These are phyloP conservation scores for Senna siamea DNA, from an alignment of 306 rosid genomes.

Conservation along the genomic window DNA sequence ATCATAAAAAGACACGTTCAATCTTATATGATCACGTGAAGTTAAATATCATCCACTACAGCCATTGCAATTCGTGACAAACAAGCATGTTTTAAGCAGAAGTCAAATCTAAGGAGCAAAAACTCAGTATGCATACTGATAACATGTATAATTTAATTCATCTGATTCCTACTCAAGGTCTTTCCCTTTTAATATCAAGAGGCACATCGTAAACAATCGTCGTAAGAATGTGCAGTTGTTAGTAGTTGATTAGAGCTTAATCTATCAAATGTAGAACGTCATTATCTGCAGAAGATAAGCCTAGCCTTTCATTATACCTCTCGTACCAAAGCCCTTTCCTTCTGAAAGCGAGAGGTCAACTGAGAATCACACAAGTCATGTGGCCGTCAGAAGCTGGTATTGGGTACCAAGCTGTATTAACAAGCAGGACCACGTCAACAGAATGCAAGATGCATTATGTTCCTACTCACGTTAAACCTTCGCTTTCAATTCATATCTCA, in stretches of 20 bases:
- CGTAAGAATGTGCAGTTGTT: too few relatives aligned
- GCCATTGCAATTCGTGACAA: too few relatives aligned
- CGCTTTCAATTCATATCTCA: conserved; percentile 16
- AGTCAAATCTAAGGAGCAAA: background rate
- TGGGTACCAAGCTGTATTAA: background rate
- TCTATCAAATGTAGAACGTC: background rate
- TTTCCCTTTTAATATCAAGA: background rate
- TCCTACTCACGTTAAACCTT: conserved; percentile 19
- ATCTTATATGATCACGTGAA: background rate
- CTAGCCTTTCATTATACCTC: background rate
- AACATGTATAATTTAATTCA: background rate
- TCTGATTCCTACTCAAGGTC: background rate
- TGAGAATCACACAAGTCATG: background rate
- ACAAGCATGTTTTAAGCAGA: too few relatives aligned
- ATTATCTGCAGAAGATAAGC: background rate
- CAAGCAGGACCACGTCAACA: conserved; percentile 14
- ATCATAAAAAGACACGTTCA: background rate
- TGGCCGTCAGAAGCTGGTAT: conserved; percentile 5
- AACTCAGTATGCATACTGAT: background rate
- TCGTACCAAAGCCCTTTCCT: background rate
- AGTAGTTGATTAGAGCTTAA: background rate
- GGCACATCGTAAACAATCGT: background rate
- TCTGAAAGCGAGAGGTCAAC: background rate
- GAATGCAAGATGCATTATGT: conserved; percentile 1
- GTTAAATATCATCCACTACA: too few relatives aligned